These are phyloP conservation scores for Gaeumannomyces tritici DNA, from an alignment of 2,329 filamentous ascomycete species.

Conservation along the genomic window DNA sequence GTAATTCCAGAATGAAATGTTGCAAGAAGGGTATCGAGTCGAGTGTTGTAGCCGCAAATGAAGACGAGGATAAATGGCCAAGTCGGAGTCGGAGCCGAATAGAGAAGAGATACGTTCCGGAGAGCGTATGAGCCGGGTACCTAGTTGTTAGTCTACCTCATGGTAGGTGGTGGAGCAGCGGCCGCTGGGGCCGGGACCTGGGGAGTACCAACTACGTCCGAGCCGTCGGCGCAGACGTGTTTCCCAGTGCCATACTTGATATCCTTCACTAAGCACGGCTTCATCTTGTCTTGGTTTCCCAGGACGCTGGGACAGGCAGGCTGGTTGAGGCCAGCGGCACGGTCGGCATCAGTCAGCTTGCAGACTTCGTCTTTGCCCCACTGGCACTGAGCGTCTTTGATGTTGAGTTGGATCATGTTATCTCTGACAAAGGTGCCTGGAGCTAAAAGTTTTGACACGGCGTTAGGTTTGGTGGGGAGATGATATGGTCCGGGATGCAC, in stretches of 20 bases:
- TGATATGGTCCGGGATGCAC: neutral
- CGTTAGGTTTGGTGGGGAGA: neutral
- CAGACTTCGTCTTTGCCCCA: slow-evolving; percentile 35
- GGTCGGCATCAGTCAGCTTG: slow-evolving; percentile 22
- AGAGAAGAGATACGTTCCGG: no score
- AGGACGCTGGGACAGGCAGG: slow-evolving; percentile 31
- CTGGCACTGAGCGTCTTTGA: slow-evolving; percentile 38
- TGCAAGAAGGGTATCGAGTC: neutral
- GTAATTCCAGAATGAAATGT: no score
- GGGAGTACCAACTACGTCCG: neutral
- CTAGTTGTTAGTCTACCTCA: neutral
- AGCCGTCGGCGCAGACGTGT: slow-evolving; percentile 19
- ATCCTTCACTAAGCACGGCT: slow-evolving; percentile 32
- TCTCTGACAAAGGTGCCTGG: slow-evolving; percentile 30
- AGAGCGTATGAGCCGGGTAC: no score
- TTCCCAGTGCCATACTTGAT: slow-evolving; percentile 35
- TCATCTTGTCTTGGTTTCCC: slow-evolving; percentile 24
- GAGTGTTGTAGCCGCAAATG: no score
- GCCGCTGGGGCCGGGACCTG: no score
- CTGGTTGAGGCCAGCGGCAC: slow-evolving; percentile 31
- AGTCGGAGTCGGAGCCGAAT: no score
- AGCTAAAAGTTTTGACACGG: slow-evolving; percentile 16
- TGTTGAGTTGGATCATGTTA: slow-evolving; percentile 41
- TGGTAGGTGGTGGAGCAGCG: no score
- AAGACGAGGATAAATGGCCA: no score